These are phyloP conservation scores for Solanum aculeatissimum DNA, from an alignment of 305 asterid genomes.

Conservation along the genomic window DNA sequence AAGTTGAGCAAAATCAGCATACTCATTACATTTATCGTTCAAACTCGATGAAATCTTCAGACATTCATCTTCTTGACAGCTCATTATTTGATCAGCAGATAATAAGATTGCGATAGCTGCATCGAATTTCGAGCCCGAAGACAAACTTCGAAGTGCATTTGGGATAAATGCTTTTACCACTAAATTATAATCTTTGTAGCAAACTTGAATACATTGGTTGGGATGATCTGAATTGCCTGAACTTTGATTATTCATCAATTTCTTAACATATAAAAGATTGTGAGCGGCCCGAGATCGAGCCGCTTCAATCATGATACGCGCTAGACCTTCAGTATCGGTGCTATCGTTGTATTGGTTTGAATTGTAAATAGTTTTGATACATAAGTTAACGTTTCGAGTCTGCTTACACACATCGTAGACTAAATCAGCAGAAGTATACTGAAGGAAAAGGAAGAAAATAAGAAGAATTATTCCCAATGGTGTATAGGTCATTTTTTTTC, in stretches of 20 bases:
- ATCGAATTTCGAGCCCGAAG: background rate
- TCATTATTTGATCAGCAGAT: background rate
- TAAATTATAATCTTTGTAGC: background rate
- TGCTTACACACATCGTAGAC: background rate
- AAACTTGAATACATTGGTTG: background rate
- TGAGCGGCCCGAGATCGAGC: background rate
- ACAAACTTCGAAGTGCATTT: background rate
- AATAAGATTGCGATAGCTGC: background rate
- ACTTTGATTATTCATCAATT: background rate
- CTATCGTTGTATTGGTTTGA: background rate
- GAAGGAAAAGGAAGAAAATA: background rate
- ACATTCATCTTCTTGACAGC: background rate
- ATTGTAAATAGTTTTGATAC: background rate
- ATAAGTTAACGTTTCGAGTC: background rate
- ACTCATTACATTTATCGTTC: background rate
- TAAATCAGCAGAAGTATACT: background rate
- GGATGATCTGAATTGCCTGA: background rate
- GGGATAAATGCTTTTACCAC: background rate
- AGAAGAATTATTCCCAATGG: background rate
- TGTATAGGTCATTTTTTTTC: background rate
- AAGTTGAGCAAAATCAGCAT: background rate
- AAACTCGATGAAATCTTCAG: background rate
- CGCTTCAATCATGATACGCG: background rate
- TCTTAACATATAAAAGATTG: background rate
- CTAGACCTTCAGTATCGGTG: background rate